Evolutionary conservation across 2,329 filamentous ascomycete genomes (phyloP).

Genomic region (Claviceps fusiformis): DNA sequence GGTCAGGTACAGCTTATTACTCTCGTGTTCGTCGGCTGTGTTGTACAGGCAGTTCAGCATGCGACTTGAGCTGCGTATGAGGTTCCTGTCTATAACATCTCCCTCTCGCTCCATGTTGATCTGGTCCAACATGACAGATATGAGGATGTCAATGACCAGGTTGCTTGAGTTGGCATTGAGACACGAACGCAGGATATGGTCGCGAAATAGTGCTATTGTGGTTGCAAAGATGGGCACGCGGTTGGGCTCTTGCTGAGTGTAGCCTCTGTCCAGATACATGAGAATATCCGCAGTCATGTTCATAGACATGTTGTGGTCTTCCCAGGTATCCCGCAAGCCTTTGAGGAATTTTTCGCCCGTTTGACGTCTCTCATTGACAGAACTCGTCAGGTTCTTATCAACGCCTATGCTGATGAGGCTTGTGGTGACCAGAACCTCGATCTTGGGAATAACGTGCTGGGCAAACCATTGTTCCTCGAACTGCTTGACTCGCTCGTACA

Average conservation of each 20-base stretch:
- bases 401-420: slow-evolving; percentile 50
- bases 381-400: slow-evolving; percentile 40
- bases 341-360: slow-evolving; percentile 74
- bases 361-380: slow-evolving; percentile 64
- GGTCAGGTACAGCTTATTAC: slow-evolving; percentile 69
- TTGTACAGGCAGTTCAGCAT: slow-evolving; percentile 89
- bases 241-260: slow-evolving; percentile 50
- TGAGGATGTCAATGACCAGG: slow-evolving; percentile 60
- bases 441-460: slow-evolving; percentile 55
- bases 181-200: slow-evolving; percentile 60
- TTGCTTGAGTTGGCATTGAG: slow-evolving; percentile 31
- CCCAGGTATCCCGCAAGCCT: slow-evolving; percentile 65
- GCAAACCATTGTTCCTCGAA: slow-evolving; percentile 77
- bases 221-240: slow-evolving; percentile 70
- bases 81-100: slow-evolving; percentile 69
- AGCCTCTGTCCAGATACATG: slow-evolving; percentile 93
- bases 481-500: slow-evolving; percentile 68
- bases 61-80: slow-evolving; percentile 70
- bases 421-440: slow-evolving; percentile 57
- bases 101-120: slow-evolving; percentile 86
- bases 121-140: slow-evolving; percentile 74
- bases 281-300: slow-evolving; percentile 93
- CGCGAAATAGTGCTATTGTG: slow-evolving; percentile 77
- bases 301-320: slow-evolving; percentile 84
- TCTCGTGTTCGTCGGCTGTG: slow-evolving; percentile 61